Base-by-base conservation (phyloP, 495 filamentous ascomycete species). In the Margaritispora aquatica region DNA sequence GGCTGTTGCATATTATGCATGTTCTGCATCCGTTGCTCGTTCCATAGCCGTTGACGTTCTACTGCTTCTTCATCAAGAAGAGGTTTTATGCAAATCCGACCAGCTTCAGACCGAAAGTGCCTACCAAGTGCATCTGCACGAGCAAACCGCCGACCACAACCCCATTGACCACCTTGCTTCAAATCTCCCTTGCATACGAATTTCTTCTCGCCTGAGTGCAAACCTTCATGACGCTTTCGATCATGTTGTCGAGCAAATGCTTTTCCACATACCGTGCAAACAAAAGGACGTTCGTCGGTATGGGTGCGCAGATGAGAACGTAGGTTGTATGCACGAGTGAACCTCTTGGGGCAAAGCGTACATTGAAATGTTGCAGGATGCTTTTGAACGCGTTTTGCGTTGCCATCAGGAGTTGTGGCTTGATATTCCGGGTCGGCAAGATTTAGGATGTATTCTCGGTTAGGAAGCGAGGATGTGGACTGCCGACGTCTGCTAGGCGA, bases 71-170 rank as follows among this genome's bases (percentile, higher is more conserved):
- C 92, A 54, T 96, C 95, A 9, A 97, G 78, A 2, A 98, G 77
- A 2, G 94, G 91, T 63, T 95, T 96, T 71, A 98, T 98, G 70
- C 94, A 98, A 46, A 96, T 88, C 4, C 94, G 83, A 10, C 94
- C 94, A 1, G 94, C 95, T 74, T 98, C 94, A 13, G 89, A 93
- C 51, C 94, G 80, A 80, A 98, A 98, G 71, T 98, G 94, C n/a
- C 94, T 84, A 17, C 94, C 94, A 1, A 98, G 77, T 1, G 95
- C 94, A 72, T 98, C 94, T 8, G 94, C 94, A 55, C 94, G 90
- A 1, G 94, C 94, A 70, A 98, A 98, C 10, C 92, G 81, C 26
- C 94, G 86, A 13, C 90, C 90, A 65, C 94, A 98, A 48, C 94
- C 94, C 94, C 94, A 98, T 56, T 84, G 82, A 7, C 84, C 84